A percentile compares a stretch with the other conserved stretches of the same genome.
Evolutionary conservation across 2,329 filamentous ascomycete genomes (phyloP).

Genomic region (Aureobasidium mangrovei): DNA sequence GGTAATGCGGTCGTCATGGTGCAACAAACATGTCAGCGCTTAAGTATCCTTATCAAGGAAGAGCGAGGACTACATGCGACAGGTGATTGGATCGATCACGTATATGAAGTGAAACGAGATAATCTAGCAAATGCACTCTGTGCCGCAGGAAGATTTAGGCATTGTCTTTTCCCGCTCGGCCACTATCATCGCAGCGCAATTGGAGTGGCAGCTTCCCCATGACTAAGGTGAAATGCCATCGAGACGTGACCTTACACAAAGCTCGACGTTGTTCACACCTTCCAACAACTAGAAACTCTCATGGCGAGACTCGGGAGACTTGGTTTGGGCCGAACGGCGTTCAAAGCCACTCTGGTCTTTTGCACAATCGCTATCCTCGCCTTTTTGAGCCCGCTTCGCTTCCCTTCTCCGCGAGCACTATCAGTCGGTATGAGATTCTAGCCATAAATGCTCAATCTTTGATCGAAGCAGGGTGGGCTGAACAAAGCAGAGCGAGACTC

Average conservation of each 20-base stretch:
- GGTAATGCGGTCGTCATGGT: not conserved
- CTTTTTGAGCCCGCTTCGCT: not conserved
- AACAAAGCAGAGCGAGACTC: not conserved
- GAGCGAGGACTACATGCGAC: not conserved
- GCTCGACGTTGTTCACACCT: not conserved
- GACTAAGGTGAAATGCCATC: not conserved
- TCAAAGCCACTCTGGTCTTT: not conserved
- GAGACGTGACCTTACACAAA: not conserved
- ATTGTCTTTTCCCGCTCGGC: not conserved
- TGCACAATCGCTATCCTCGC: not conserved
- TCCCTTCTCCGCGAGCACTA: not conserved
- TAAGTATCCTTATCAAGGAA: not conserved
- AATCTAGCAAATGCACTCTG: not conserved
- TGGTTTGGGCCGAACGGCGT: not conserved
- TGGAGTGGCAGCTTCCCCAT: not conserved
- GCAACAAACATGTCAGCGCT: not conserved
- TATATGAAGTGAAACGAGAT: not conserved
- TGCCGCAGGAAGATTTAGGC: not conserved
- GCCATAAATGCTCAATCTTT: not conserved
- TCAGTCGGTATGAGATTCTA: not conserved
- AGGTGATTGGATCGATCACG: too few species aligned
- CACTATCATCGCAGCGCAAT: not conserved
- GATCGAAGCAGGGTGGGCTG: not conserved
- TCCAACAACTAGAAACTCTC: not conserved
- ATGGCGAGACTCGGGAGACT: constrained; percentile 4